Percentiles rank a stretch among this genome's conserved stretches.
These are phyloP conservation scores for Prunus mongolica DNA, from an alignment of 306 rosid genomes.

Conservation along the genomic window DNA sequence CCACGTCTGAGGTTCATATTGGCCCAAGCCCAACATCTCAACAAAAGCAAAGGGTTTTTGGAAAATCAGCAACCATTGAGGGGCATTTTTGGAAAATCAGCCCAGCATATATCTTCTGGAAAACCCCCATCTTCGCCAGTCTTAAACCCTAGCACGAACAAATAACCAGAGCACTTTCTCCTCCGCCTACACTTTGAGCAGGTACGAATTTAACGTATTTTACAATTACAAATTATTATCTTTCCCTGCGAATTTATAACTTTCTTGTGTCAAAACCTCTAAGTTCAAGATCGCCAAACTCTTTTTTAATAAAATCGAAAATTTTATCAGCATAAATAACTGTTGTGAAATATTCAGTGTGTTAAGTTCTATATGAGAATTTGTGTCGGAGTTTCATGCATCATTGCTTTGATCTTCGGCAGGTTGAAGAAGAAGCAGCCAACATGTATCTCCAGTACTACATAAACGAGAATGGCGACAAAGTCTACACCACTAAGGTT, in stretches of 20 bases:
- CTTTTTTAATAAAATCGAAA: not conserved
- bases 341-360: not conserved
- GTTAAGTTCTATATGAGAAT: not conserved
- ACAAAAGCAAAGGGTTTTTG: not conserved
- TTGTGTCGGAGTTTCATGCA: not conserved
- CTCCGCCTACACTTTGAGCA: constrained; percentile 6
- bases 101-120: not conserved
- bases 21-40: no score
- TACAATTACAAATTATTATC: not conserved
- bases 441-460: constrained; percentile 80
- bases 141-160: constrained; percentile 12
- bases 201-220: not conserved
- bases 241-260: not conserved
- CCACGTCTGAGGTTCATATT: no score
- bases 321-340: not conserved
- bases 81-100: not conserved
- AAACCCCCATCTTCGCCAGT: not conserved
- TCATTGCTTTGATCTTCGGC: constrained; percentile 6
- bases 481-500: constrained; percentile 86
- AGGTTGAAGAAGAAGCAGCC: constrained; percentile 7
- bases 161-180: not conserved
- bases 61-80: not conserved
- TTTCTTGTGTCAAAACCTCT: not conserved
- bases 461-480: constrained; percentile 78
- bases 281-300: not conserved